Evolutionary conservation across 2,329 filamentous ascomycete species (phyloP).

Genomic region (Pseudogymnoascus sp.): DNA sequence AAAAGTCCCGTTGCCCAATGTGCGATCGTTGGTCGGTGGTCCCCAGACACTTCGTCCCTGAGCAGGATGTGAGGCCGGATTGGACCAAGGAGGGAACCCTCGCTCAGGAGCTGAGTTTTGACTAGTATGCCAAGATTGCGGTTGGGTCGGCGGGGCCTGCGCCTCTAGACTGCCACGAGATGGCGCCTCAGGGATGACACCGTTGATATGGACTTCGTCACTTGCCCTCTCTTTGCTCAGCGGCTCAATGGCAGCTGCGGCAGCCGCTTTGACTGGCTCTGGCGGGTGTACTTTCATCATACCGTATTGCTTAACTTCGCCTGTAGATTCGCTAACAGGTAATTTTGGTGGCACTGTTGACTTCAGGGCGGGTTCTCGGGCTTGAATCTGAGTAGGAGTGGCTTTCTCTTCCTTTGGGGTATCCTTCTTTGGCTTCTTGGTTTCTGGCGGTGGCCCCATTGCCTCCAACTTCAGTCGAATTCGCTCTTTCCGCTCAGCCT

Average conservation of each 20-base stretch:
- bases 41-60: conserved; percentile 63
- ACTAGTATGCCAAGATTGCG: conserved; percentile 26
- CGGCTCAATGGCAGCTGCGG: background rate
- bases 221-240: background rate
- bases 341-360: conserved; percentile 11
- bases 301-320: conserved; percentile 35
- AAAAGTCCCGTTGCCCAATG: conserved; percentile 72
- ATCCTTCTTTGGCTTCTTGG: conserved; percentile 47
- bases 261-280: conserved; percentile 24
- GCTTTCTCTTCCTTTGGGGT: conserved; percentile 38
- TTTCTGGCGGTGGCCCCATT: conserved; percentile 56
- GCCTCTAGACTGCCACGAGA: background rate
- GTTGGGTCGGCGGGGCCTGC: background rate
- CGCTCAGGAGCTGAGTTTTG: conserved; percentile 33
- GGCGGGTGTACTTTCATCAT: conserved; percentile 38
- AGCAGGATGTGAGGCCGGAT: conserved; percentile 25
- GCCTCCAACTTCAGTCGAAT: conserved; percentile 65
- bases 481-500: conserved; percentile 62
- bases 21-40: conserved; percentile 60
- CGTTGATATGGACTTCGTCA: background rate
- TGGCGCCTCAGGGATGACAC: background rate
- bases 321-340: conserved; percentile 21
- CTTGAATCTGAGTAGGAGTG: conserved; percentile 27
- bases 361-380: conserved; percentile 17
- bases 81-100: conserved; percentile 40